Evolutionary conservation across 805 yeast genomes (phyloP).

Genomic region (Kazachstania bromeliacearum): DNA sequence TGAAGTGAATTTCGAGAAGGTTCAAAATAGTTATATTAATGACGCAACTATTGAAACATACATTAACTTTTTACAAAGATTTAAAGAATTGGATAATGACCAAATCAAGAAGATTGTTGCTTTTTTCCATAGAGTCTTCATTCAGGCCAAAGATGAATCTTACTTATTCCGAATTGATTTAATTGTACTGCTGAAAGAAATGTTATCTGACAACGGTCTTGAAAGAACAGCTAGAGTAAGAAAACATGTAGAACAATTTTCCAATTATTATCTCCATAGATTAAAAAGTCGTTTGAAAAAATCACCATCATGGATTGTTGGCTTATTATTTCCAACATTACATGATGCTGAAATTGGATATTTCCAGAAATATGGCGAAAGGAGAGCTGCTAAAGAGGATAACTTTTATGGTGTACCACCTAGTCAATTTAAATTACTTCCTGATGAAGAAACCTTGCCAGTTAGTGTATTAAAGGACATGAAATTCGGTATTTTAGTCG

Average conservation of each 20-base stretch:
- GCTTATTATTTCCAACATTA: constrained; percentile 55
- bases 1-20: constrained; percentile 18
- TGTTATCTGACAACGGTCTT: constrained; percentile 44
- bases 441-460: constrained; percentile 18
- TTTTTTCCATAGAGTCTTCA: constrained; percentile 63
- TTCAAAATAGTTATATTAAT: constrained; percentile 24
- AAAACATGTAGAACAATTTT: constrained; percentile 54
- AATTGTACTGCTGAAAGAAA: constrained; percentile 45
- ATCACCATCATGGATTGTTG: constrained; percentile 49
- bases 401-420: constrained; percentile 14
- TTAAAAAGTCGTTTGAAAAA: constrained; percentile 38
- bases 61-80: constrained; percentile 50
- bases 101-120: constrained; percentile 56
- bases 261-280: constrained; percentile 54
- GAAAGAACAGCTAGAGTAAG: constrained; percentile 39
- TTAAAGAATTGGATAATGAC: constrained; percentile 48
- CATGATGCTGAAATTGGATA: constrained; percentile 38
- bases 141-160: constrained; percentile 49
- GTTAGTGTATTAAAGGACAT: constrained; percentile 15
- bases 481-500: constrained; percentile 26
- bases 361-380: constrained; percentile 35
- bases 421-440: constrained; percentile 18
- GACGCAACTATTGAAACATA: constrained; percentile 58
- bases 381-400: constrained; percentile 22
- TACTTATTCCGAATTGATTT: constrained; percentile 64